These are phyloP conservation scores for Penicillium malachiteum DNA, from an alignment of 495 filamentous ascomycete species.

Conservation along the genomic window DNA sequence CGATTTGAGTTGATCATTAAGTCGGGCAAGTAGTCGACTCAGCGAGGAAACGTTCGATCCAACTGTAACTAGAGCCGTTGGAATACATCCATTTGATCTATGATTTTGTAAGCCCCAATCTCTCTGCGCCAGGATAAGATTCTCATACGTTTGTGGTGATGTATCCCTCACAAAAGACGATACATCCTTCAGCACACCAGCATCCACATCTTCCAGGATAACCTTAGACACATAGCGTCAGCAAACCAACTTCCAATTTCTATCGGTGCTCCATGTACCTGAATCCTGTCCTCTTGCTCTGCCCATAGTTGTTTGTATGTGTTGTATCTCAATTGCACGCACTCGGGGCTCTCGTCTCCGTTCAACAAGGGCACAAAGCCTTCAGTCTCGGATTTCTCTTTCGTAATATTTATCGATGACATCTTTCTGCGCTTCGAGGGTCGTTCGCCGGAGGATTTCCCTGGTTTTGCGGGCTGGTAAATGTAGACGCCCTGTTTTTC, in stretches of 20 bases:
- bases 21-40: slow-evolving; percentile 61
- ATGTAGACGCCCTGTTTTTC: slow-evolving; percentile 60
- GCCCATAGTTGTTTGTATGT: slow-evolving; percentile 68
- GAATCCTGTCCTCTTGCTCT: slow-evolving; percentile 62
- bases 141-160: slow-evolving; percentile 43
- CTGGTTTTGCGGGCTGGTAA: slow-evolving; percentile 54
- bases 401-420: slow-evolving; percentile 22
- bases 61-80: slow-evolving; percentile 77
- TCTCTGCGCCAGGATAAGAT: too few species aligned
- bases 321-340: slow-evolving; percentile 54
- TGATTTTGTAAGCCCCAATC: too few species aligned
- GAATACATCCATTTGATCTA: slow-evolving; percentile 57
- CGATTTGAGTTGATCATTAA: slow-evolving; percentile 56
- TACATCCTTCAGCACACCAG: slow-evolving; percentile 65
- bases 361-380: slow-evolving; percentile 62
- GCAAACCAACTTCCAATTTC: background rate
- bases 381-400: slow-evolving; percentile 15
- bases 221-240: slow-evolving; percentile 20
- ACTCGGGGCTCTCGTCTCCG: slow-evolving; percentile 56
- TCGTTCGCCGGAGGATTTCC: slow-evolving; percentile 41
- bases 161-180: slow-evolving; percentile 60
- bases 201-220: slow-evolving; percentile 43
- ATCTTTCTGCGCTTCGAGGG: slow-evolving; percentile 66
- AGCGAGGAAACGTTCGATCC: slow-evolving; percentile 86
- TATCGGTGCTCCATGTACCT: slow-evolving; percentile 45